Percentiles rank a stretch among this genome's conserved stretches.
Conservation (phyloP, 345 rosid genomes). For the Citrus trifoliata region DNA sequence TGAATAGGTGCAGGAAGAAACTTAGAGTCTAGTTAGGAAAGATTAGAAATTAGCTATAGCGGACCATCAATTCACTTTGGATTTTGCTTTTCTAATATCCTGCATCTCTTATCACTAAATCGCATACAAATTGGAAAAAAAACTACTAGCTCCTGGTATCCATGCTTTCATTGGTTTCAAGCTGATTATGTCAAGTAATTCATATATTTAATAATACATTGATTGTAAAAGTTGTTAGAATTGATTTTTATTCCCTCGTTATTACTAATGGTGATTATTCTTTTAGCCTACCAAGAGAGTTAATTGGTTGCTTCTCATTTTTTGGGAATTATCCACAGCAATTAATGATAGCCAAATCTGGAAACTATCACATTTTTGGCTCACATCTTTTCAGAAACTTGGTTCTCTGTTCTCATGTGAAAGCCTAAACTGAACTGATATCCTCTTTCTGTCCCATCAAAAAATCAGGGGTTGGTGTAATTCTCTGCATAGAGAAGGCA, state of each 20-base stretch:
- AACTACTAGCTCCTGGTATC: neutral
- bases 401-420: neutral
- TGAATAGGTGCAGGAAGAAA: neutral
- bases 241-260: neutral
- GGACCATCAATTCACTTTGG: neutral
- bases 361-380: neutral
- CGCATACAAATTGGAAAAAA: neutral
- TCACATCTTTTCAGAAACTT: neutral
- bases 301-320: neutral
- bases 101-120: neutral
- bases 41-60: neutral
- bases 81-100: neutral
- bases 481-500: slow-evolving; percentile 87
- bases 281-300: neutral
- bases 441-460: neutral
- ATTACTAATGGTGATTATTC: neutral
- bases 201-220: neutral
- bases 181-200: neutral
- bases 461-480: slow-evolving; percentile 66
- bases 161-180: neutral
- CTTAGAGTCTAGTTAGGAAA: neutral
- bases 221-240: neutral
- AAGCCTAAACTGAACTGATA: slow-evolving; percentile 13
- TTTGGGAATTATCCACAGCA: neutral
- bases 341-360: neutral